Base-by-base conservation (phyloP, 768 basidiomycete species). In the Hygrocybe coccinea region DNA sequence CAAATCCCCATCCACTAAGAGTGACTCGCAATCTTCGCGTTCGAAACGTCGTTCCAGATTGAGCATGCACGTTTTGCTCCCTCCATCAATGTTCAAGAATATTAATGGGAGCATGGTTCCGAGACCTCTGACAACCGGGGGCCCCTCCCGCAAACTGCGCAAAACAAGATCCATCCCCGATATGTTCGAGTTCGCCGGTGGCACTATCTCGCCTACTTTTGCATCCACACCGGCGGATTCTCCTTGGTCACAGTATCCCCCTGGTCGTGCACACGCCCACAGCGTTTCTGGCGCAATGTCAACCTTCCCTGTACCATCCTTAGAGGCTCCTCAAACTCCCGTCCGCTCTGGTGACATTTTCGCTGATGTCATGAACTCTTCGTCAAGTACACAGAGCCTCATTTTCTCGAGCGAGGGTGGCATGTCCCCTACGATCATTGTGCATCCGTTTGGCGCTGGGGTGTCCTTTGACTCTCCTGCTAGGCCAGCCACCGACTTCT, bases 121-220 rank as follows among this genome's bases (percentile, higher is more conserved):
- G 65, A 72, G 58, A 57, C 63, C 63, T 22, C 71, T 71, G 3
- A 61, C 65, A 7, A 58, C 73, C 50, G 52, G 54, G 50, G 64
- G 66, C 1, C 68, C 76, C 21, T 52, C 22, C n/a, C 79, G 83
- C 54, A 86, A 83, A 60, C 74, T 89, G 24, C 73, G 88, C 58
- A 89, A 88, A 66, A 84, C 87, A 10, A 79, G 83, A 34, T 91
- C 89, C 12, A 89, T 89, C 48, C 83, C 88, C 1, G 86, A 89
- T 61, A 70, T 74, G 68, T 62, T 70, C 56, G 71, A 64, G 61
- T 21, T 60, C 59, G 36, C 71, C 54, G 63, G 63, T 17, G 65
- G 62, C 44, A 50, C 67, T 62, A 57, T 70, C 22, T 33, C 69
- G 19, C 61, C 67, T 0, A 60, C 69, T 3, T 34, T 60, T 57